These are phyloP conservation scores for Vigna nakashimae DNA, from an alignment of 306 rosid genomes.

Conservation along the genomic window DNA sequence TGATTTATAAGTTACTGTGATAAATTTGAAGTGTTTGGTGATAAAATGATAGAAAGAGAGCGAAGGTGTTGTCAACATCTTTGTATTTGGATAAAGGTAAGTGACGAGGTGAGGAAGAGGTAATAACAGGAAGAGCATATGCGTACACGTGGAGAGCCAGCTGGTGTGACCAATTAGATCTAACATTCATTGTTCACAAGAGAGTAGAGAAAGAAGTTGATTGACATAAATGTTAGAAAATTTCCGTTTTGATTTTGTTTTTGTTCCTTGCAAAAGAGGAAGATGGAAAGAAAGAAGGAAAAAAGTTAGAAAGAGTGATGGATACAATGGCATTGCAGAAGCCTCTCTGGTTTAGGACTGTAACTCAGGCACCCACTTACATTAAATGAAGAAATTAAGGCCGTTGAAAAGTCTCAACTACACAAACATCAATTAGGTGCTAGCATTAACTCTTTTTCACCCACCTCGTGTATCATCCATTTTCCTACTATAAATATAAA, in stretches of 20 bases:
- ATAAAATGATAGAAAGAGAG: not conserved
- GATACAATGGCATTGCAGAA: too few species aligned
- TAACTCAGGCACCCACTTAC: conserved; percentile 49
- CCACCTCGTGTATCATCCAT: conserved; percentile 47
- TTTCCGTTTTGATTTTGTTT: too few species aligned
- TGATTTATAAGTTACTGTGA: not conserved
- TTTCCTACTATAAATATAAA: not conserved
- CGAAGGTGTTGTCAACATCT: not conserved
- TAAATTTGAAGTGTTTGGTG: not conserved
- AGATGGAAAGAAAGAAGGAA: not conserved
- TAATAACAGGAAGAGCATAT: conserved; percentile 12
- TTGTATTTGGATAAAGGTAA: not conserved
- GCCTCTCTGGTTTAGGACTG: not conserved
- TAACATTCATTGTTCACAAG: conserved; percentile 1
- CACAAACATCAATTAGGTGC: conserved; percentile 59
- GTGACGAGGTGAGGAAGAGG: not conserved
- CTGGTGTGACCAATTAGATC: not conserved
- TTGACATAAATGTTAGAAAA: conserved; percentile 2
- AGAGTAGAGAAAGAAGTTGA: conserved; percentile 25
- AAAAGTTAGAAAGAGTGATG: not conserved
- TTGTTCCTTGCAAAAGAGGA: not conserved
- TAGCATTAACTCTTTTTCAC: conserved; percentile 68
- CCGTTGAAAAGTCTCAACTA: conserved; percentile 74
- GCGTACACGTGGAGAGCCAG: not conserved
- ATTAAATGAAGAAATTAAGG: conserved; percentile 72